Evolutionary conservation across 805 yeast species (phyloP), one percentile per base, ranked within the genome.

Genomic region (Osmozyma mogii): DNA sequence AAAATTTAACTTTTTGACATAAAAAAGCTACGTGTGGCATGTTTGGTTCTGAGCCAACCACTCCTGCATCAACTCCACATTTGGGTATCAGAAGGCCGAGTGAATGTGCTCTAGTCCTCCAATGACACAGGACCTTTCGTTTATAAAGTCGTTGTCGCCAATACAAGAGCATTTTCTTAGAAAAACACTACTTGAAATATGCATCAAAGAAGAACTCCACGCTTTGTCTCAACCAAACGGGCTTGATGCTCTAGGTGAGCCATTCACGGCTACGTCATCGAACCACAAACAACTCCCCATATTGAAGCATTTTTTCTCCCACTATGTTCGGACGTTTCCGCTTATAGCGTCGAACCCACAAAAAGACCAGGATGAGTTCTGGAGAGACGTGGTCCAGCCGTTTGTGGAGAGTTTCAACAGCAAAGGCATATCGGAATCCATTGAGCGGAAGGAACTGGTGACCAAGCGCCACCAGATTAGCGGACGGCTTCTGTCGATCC

Each of bases 121-220:
- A 7, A 24, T 24, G 14, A 7, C 23, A 14, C 5, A 20, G 6
- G 15, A 10, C 16, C 12, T 24, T 6, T 5, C 12, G 12, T 5
- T 39, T 19, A 18, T 36, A 12, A 24, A 24, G 31, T 32, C 18
- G 22, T 36, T 80, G 27, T 55, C 74, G 9, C 73, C 88, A 3
- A 63, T 71, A 0, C 84, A 88, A 50, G 95, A 85, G 54, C 96
- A 89, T 47, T 83, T 81, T 52, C 66, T 92, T 31, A 89, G 89
- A 54, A 75, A 94, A 45, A 88, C 84, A 54, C 64, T 89, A 11
- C 58, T 89, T 16, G 69, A 72, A 37, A 61, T 69, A 9, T 72
- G 82, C 46, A 56, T 87, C 18, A 64, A 68, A 9, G 48, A 64
- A 4, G 98, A 89, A 51, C 61, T 85, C 24, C 70, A 61, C 17